Conservation (phyloP, 345 rosid species). For the Boechera divaricarpa region DNA sequence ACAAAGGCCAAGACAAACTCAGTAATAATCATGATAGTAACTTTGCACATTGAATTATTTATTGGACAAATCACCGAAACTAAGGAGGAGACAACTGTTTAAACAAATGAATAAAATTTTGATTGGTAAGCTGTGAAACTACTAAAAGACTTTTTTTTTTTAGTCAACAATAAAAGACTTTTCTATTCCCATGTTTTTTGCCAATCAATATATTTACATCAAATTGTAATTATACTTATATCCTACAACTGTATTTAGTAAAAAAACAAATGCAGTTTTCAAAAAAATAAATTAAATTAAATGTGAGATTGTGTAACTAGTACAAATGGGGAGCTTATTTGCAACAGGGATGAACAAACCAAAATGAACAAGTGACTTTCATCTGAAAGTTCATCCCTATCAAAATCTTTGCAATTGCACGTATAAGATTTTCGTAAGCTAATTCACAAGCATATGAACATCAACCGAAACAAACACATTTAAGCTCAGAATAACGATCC, state of each 20-base stretch:
- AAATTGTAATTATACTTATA: too few species aligned
- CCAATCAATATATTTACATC: too few species aligned
- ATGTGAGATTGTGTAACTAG: too few species aligned
- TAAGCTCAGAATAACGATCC: background rate
- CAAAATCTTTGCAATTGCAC: background rate
- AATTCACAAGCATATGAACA: background rate
- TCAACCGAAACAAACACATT: background rate
- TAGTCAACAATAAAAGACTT: background rate
- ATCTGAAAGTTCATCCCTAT: background rate
- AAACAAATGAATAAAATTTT: background rate
- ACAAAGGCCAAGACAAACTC: too few species aligned
- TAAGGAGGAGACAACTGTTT: background rate
- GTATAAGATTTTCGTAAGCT: background rate
- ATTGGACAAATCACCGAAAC: too few species aligned
- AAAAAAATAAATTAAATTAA: too few species aligned
- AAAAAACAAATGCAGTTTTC: too few species aligned
- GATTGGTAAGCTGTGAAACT: background rate
- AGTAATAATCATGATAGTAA: too few species aligned
- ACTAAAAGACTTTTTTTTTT: background rate
- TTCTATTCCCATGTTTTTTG: background rate
- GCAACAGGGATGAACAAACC: background rate
- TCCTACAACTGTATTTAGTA: too few species aligned
- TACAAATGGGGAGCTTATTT: too few species aligned
- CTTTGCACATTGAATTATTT: too few species aligned
- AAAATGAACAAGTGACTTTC: background rate